Conservation (phyloP, 306 rosid genomes). For the Cotoneaster glaucophyllus region DNA sequence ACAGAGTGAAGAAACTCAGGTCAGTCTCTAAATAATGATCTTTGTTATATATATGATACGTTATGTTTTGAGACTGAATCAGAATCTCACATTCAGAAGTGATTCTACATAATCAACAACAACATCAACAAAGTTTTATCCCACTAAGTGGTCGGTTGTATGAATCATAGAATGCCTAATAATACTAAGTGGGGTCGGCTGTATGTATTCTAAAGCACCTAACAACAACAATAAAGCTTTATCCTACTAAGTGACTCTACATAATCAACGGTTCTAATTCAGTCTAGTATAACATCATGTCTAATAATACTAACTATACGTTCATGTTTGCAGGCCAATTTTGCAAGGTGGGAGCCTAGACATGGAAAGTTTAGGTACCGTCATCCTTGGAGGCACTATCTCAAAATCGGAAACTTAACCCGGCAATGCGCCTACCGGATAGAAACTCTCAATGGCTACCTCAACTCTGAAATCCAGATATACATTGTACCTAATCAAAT, state of each 20-base stretch:
- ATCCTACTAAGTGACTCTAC: too few species aligned
- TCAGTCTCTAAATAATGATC: background rate
- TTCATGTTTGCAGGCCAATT: conserved; percentile 27
- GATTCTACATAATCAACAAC: background rate
- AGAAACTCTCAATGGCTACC: conserved; percentile 38
- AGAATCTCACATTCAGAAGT: background rate
- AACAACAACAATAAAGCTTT: too few species aligned
- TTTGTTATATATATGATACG: too few species aligned
- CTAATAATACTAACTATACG: background rate
- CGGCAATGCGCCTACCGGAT: conserved; percentile 43
- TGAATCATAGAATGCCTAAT: too few species aligned
- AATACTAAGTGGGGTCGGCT: background rate
- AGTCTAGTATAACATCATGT: background rate
- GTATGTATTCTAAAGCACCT: too few species aligned
- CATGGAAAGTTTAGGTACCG: conserved; percentile 38
- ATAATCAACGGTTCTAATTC: background rate
- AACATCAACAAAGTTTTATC: too few species aligned
- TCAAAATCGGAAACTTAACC: conserved; percentile 36
- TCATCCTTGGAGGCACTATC: conserved; percentile 54
- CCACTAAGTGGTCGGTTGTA: too few species aligned
- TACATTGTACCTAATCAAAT: background rate
- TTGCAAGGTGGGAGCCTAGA: conserved; percentile 55
- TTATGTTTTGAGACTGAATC: background rate
- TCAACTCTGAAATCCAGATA: conserved; percentile 24
- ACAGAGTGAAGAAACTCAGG: conserved; percentile 40